Conservation (phyloP, 192 early-diverging fungal species). For the Coemansia sp. region DNA sequence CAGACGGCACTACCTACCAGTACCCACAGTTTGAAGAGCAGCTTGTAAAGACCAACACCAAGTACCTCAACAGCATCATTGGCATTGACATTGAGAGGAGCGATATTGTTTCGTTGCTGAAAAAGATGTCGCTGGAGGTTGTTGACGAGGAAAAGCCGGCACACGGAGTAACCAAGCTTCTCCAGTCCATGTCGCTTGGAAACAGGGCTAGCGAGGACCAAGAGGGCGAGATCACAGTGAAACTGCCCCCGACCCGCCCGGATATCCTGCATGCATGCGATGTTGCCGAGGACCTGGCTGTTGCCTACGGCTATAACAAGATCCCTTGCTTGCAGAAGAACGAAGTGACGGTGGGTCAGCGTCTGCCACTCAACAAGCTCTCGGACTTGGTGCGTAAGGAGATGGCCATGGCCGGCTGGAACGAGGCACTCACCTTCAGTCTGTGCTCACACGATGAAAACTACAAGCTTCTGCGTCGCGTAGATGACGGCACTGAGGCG, state of each 20-base stretch:
- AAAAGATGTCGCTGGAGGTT: constrained; percentile 85
- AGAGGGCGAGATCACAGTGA: constrained; percentile 58
- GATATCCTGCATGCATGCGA: constrained; percentile 97
- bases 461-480: constrained; percentile 80
- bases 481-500: constrained; percentile 74
- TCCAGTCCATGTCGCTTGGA: constrained; percentile 4
- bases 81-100: constrained; percentile 65
- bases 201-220: neutral
- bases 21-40: constrained; percentile 75
- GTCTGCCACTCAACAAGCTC: constrained; percentile 92
- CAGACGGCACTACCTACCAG: constrained; percentile 64
- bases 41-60: constrained; percentile 64
- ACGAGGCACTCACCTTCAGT: constrained; percentile 89
- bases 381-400: constrained; percentile 81
- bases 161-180: constrained; percentile 29
- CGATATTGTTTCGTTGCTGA: constrained; percentile 72
- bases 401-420: constrained; percentile 87
- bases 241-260: constrained; percentile 83
- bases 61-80: constrained; percentile 87
- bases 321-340: constrained; percentile 76
- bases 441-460: constrained; percentile 99
- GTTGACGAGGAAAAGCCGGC: constrained; percentile 23
- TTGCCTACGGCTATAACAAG: constrained; percentile 96
- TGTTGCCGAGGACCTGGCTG: constrained; percentile 96
- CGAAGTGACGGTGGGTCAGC: constrained; percentile 78